Base-by-base conservation (phyloP, 1,284 basidiomycete genomes). In the Trametes sp. region DNA sequence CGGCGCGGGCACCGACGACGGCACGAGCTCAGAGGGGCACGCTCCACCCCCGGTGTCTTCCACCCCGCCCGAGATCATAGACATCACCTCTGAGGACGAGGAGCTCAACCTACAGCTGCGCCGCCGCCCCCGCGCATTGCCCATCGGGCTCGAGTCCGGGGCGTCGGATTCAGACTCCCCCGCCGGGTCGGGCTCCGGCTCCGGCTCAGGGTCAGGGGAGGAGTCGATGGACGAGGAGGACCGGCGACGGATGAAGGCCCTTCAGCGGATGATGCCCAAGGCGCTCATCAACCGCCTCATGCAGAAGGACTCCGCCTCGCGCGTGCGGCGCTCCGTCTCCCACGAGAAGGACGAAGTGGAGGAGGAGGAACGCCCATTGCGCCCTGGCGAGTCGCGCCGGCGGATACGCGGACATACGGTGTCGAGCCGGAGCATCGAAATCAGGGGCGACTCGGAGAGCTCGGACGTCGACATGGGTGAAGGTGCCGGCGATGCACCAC, bases 371-470 rank as follows among this genome's bases (percentile, higher is more conserved):
- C 50, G 61, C 2, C 72, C 72, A 14, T 54, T 74, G 14, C 67
- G 55, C 19, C 72, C 73, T 2, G 73, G 73, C 0, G 67, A 72
- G 51, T 63, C 72, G 11, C 63, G 68, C 38, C 53, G 66, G 29
- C 65, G 68, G 24, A 63, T 69, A 9, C 54, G 72, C 38, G 36
- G 57, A 21, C 44, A 49, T 44, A 56, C 49, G 16, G 8, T 56
- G 23, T 55, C 57, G 19, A 49, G 49, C 16, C 35, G 61, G 29
- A 59, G 52, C 26, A 54, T 69, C 19, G 67, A 68, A 44, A 70
- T 75, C 31, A 56, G 63, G 14, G 74, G 73, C 1, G 74, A 74
- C 51, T 66, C 71, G 6, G 74, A 75, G 67, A 72, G 71, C 64
- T 69, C 66, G 38, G 73, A 72, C 49, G 61, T 64, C 21, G 68